These are phyloP conservation scores for Termitomyces sp. DNA, from an alignment of 768 basidiomycete genomes.

Conservation along the genomic window DNA sequence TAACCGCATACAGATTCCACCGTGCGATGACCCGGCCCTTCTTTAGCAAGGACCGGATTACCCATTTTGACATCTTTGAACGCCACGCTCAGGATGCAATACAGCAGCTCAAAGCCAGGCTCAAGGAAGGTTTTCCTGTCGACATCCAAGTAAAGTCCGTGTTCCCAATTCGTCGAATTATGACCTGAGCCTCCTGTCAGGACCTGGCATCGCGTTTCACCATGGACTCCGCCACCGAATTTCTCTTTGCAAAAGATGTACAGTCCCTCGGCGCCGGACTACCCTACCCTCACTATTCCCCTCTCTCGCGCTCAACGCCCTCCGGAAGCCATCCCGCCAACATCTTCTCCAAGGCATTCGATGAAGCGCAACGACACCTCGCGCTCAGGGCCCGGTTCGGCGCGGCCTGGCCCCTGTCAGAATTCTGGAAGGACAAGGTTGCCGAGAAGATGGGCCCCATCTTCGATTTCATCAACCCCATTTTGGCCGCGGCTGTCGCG, in stretches of 20 bases:
- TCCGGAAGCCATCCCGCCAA: constrained; percentile 36
- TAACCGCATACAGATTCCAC: constrained; percentile 45
- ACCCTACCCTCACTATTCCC: constrained; percentile 41
- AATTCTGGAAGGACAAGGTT: constrained; percentile 51
- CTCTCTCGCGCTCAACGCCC: constrained; percentile 25
- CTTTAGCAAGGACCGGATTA: constrained; percentile 60
- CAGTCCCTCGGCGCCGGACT: constrained; percentile 47
- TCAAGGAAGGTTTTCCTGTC: constrained; percentile 46
- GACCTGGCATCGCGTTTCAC: constrained; percentile 53
- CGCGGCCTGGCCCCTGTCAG: constrained; percentile 45
- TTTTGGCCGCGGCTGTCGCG: constrained; percentile 46
- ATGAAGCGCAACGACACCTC: constrained; percentile 38
- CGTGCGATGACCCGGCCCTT: constrained; percentile 70
- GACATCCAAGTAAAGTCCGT: constrained; percentile 52
- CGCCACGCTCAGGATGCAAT: constrained; percentile 51
- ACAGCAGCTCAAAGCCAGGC: constrained; percentile 39
- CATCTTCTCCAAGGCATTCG: constrained; percentile 49
- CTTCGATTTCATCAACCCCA: constrained; percentile 52
- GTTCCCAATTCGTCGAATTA: neutral
- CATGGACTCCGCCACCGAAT: constrained; percentile 62
- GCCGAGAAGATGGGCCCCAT: constrained; percentile 46
- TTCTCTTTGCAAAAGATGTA: constrained; percentile 56
- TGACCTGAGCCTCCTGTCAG: constrained; percentile 19
- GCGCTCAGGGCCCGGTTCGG: constrained; percentile 38
- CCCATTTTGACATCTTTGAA: constrained; percentile 63